A percentile compares a stretch with the other conserved stretches of the same genome.
These are phyloP conservation scores for Hyphopichia wangnamkhiaoensis DNA, from an alignment of 1,139 yeast species.

Conservation along the genomic window DNA sequence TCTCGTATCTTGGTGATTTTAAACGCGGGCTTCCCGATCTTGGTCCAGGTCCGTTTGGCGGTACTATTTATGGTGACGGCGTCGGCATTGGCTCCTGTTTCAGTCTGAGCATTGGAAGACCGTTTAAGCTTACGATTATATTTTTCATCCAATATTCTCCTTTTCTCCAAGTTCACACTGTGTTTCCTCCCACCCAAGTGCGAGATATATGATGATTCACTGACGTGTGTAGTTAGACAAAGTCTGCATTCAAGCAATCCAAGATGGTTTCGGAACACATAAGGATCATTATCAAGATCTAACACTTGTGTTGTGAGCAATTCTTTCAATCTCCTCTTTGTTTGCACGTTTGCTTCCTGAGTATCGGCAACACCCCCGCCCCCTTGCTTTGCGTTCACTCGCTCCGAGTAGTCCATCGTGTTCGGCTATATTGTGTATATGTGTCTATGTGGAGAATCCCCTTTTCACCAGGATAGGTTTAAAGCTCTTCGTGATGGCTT, in stretches of 20 bases:
- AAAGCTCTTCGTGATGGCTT: slow-evolving; percentile 2
- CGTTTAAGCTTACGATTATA: slow-evolving; percentile 13
- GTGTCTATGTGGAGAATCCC: no score
- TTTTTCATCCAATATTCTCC: slow-evolving; percentile 50
- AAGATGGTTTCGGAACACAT: slow-evolving; percentile 69
- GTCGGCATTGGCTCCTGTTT: slow-evolving; percentile 4
- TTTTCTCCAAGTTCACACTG: slow-evolving; percentile 61
- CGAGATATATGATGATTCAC: slow-evolving; percentile 74
- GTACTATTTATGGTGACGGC: slow-evolving; percentile 31
- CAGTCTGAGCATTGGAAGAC: not conserved
- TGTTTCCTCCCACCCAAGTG: slow-evolving; percentile 83
- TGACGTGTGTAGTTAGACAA: slow-evolving; percentile 73
- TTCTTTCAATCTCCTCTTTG: slow-evolving; percentile 64
- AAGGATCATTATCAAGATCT: slow-evolving; percentile 74
- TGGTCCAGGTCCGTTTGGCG: slow-evolving; percentile 51
- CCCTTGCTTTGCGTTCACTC: slow-evolving; percentile 48
- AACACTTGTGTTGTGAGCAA: slow-evolving; percentile 60
- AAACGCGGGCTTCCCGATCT: slow-evolving; percentile 74
- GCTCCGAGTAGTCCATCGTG: slow-evolving; percentile 45
- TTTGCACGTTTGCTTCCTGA: slow-evolving; percentile 65
- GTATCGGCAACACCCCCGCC: slow-evolving; percentile 76
- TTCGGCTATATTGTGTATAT: not conserved
- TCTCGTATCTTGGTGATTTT: slow-evolving; percentile 68
- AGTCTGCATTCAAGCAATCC: slow-evolving; percentile 76
- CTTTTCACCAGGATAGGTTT: no score